These are phyloP conservation scores for Periconia macrospinosa DNA, from an alignment of 2,329 filamentous ascomycete genomes.

Conservation along the genomic window DNA sequence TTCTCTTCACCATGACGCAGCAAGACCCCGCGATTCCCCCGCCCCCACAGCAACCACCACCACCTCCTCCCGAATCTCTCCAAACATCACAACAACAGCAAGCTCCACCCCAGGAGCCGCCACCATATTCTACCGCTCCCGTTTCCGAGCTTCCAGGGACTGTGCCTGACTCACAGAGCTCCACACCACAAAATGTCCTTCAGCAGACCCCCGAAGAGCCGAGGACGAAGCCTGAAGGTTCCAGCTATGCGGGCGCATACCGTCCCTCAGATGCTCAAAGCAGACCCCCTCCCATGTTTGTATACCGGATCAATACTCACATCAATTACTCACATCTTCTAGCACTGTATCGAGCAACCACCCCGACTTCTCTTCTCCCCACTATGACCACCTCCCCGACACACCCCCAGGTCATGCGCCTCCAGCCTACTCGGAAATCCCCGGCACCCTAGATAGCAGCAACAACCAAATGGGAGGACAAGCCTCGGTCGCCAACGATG, in stretches of 20 bases:
- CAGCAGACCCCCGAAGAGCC: constrained; percentile 6
- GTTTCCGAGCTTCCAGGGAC: constrained; percentile 15
- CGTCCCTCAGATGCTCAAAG: constrained; percentile 22
- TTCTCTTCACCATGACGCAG: constrained; percentile 15
- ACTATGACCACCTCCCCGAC: constrained; percentile 18
- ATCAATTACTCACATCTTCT: constrained; percentile 5
- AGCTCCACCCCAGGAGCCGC: constrained; percentile 6
- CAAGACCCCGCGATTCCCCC: constrained; percentile 6
- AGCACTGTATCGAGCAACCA: constrained; percentile 11
- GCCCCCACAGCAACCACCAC: constrained; percentile 11
- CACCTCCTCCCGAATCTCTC: no score
- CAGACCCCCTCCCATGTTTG: constrained; percentile 14
- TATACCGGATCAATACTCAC: not conserved
- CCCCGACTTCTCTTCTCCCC: constrained; percentile 14
- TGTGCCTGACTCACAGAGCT: constrained; percentile 2
- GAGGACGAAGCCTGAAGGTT: constrained; percentile 27
- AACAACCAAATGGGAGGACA: constrained; percentile 47
- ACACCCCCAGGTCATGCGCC: constrained; percentile 28
- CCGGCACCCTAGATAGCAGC: constrained; percentile 43
- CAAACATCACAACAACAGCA: not conserved
- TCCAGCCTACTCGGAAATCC: constrained; percentile 45
- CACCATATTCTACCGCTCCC: constrained; percentile 13
- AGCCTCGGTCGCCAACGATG: constrained; percentile 46
- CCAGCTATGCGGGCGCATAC: constrained; percentile 30
- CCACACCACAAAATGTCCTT: constrained; percentile 4